Base-by-base conservation (phyloP, 331 rosid genomes). In the Spiraea crenata region DNA sequence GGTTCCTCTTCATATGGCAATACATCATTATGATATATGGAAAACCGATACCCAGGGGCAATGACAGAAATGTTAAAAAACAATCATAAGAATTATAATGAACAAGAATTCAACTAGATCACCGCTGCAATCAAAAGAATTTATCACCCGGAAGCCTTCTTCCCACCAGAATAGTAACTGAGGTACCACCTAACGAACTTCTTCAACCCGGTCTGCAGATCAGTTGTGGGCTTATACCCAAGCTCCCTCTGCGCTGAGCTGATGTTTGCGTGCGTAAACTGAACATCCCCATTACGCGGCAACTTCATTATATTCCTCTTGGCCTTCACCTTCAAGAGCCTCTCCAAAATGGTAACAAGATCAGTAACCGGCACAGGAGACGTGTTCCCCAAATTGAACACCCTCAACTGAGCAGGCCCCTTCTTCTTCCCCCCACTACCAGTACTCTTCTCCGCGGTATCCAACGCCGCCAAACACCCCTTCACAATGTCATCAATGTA, bases 271-370 rank as follows among this genome's bases (percentile, higher is more conserved):
- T 92, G 98, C 67, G 98, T 92, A 66, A 79, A 92, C 57, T 77
- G 98, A 67, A 92, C 98, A 44, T 92, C 98, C 57, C 98, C 98
- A 60, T 92, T 92, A 56, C 91, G 80, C 0, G 96, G 96, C 87
- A 90, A 79, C 80, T 59, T 85, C 93, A 90, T 78, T 10, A 85
- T 71, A 9, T 77, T 82, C 77, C 84, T 87, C 84, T 85, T 90
- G 0, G 93, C 96, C 83, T 85, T 87, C 50, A 74, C 81, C 85
- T 90, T 90, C 82, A 90, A 76, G 13, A 87, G 84, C 89, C 88
- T 85, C 91, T 90, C 96, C 85, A 90, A 79, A 77, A 85, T 90
- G 67, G 85, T 77, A 40, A 90, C 96, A 51, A 90, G 91, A 16
- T 90, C 87, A 3, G 73, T 58, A 57, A 90, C 96, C 1, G 96